These are phyloP conservation scores for Pichia sp. DNA, from an alignment of 1,139 yeast species.

Conservation along the genomic window DNA sequence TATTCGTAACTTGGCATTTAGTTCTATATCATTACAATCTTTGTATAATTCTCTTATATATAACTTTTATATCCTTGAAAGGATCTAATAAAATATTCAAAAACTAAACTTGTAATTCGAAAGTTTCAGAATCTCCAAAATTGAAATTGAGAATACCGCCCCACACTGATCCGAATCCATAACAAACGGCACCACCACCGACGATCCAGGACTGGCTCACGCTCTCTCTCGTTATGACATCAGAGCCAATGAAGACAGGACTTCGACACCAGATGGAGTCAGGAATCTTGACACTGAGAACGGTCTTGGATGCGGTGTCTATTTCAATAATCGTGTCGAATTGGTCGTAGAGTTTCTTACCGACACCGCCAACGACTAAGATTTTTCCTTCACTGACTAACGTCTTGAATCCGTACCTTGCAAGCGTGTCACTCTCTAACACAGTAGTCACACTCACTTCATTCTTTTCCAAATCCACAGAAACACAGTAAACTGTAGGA, in stretches of 20 bases:
- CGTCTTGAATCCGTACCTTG: slow-evolving; percentile 49
- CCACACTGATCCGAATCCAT: slow-evolving; percentile 77
- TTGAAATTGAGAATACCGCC: slow-evolving; percentile 33
- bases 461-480: slow-evolving; percentile 19
- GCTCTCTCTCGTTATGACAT: slow-evolving; percentile 32
- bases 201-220: slow-evolving; percentile 27
- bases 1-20: slow-evolving; percentile 5
- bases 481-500: slow-evolving; percentile 37
- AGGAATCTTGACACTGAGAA: slow-evolving; percentile 33
- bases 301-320: slow-evolving; percentile 30
- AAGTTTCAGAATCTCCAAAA: slow-evolving; percentile 2
- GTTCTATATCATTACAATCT: slow-evolving; percentile 2
- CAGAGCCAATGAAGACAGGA: slow-evolving; percentile 65
- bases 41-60: slow-evolving; percentile 2
- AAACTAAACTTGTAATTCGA: not conserved
- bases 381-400: slow-evolving; percentile 33
- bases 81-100: slow-evolving; percentile 9
- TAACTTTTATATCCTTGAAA: slow-evolving; percentile 14
- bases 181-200: slow-evolving; percentile 85
- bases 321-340: slow-evolving; percentile 40
- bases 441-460: slow-evolving; percentile 2
- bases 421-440: slow-evolving; percentile 30
- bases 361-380: slow-evolving; percentile 61
- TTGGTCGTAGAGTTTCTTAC: slow-evolving; percentile 38
- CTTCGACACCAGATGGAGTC: slow-evolving; percentile 39